Evolutionary conservation across 2,329 filamentous ascomycete species (phyloP).

Genomic region (Ramularia collo-cygni): DNA sequence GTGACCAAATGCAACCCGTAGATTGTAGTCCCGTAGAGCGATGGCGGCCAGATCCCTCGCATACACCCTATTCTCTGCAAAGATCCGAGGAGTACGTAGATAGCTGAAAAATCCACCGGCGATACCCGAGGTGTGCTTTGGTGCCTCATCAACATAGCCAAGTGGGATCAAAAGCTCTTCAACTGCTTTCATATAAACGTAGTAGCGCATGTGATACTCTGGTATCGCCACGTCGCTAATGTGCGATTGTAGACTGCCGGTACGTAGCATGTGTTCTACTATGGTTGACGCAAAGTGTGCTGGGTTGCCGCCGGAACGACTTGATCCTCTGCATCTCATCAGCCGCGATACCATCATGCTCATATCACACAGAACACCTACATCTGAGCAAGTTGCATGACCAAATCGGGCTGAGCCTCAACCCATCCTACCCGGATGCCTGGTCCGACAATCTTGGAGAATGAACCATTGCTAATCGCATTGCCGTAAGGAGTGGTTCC

Average conservation of each 20-base stretch:
- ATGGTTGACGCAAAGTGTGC: conserved; percentile 53
- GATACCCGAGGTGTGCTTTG: conserved; percentile 27
- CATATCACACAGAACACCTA: not conserved
- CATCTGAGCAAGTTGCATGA: conserved; percentile 6
- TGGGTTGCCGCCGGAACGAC: conserved; percentile 52
- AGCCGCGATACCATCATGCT: too few species aligned
- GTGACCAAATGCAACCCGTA: conserved; percentile 11
- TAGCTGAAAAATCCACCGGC: conserved; percentile 69
- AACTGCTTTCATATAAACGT: conserved; percentile 53
- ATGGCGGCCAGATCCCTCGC: conserved; percentile 10
- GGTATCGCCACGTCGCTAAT: conserved; percentile 49
- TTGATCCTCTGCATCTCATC: conserved; percentile 38
- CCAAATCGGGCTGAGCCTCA: conserved; percentile 60
- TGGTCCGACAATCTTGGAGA: conserved; percentile 78
- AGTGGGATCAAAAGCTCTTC: conserved; percentile 53
- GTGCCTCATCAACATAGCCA: conserved; percentile 47
- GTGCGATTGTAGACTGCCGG: conserved; percentile 46
- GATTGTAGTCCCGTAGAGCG: conserved; percentile 7
- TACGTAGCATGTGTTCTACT: conserved; percentile 48
- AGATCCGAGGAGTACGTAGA: conserved; percentile 5
- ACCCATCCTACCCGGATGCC: conserved; percentile 81
- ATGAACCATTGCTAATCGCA: conserved; percentile 76
- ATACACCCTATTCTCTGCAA: conserved; percentile 4
- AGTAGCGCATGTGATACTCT: conserved; percentile 47
- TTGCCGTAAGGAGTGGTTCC: conserved; percentile 65